Evolutionary conservation across 306 rosid genomes (phyloP), one percentile per base, ranked within the genome.

Genomic region (Rosa persica): DNA sequence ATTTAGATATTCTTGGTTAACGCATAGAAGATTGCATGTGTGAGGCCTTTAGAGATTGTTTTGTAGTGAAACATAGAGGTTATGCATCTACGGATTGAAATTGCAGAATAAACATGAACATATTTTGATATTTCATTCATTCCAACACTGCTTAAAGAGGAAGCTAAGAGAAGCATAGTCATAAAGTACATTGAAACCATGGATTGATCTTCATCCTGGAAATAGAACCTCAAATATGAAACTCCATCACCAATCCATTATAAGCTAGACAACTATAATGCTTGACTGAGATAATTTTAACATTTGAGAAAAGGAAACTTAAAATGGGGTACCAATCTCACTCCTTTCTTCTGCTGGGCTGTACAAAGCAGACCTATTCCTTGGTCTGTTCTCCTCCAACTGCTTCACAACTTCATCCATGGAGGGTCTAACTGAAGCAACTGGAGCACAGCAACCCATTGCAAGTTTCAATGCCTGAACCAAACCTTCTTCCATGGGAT

Each of bases 381-480:
- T 91, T 80, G 99, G 99, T 77, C 99, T 90, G 83, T 93, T 93
- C 83, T 96, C 99, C 82, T 96, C 99, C 88, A 96, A 86, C 79
- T 96, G 98, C 90, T 92, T 90, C 85, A 96, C 97, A 75, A 96
- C 93, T 83, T 96, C 99, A 5, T 95, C 97, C 97, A 95, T 95
- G 86, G 88, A 81, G 3, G 99, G 99, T 81, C 99, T 91, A 61
- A 96, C 98, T 0, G 98, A 78, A 48, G 94, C 92, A 77, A 96
- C 98, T 4, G 99, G 99, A 46, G 99, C 98, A 77, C 99, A 96
- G 78, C 99, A 96, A 12, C 99, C 99, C 99, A 96, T 96, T 62
- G 98, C 99, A 20, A 96, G 91, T 85, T 93, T 96, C 88, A 96
- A 74, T 19, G 97, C 97, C 48, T 96, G 98, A 57, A 96, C 80